Evolutionary conservation across 2,329 filamentous ascomycete genomes (phyloP), one percentile per base, ranked within the genome.

Genomic region (Coniochaeta sp.): DNA sequence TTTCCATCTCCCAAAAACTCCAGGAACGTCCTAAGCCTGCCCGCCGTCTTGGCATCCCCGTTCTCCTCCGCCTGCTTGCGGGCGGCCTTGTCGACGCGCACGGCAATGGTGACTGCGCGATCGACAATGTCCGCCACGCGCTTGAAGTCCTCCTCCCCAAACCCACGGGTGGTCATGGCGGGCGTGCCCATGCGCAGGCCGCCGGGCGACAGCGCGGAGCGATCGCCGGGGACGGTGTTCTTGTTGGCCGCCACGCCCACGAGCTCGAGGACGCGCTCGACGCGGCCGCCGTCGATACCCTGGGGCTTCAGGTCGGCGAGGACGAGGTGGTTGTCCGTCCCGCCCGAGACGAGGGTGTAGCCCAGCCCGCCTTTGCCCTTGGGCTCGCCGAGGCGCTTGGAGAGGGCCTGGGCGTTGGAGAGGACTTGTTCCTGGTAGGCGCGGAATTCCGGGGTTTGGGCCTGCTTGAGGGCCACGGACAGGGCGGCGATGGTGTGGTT

Each of bases 401-500:
- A 90, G 46, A 97, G 85, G 3, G 91, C 85, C 72, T 96, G 90
- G 49, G 94, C 88, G 68, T 99, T 99, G 70, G 86, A 80, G 53
- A 97, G 79, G 51, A 97, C 91, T 65, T 89, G 86, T 63, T 89
- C 77, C 72, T 99, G 94, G 74, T 99, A 99, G 51, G 87, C 79
- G 67, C 87, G 88, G 78, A 99, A 99, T 65, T 96, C 91, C 48
- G 86, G 82, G 6, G 84, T 84, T 66, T 91, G 89, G 3, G 90
- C 90, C 72, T 99, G 94, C 75, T 96, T 95, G 54, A 99, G 79
- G 12, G 94, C 94, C 48, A 99, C 94, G 18, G 94, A 85, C 26
- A 99, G 79, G 42, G 94, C 94, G 31, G 94, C 95, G 69, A 99
- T 99, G 61, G 94, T 99, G 77, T 99, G 94, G 76, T 99, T 99